phyloP scores from a whole-genome alignment of 192 early-diverging fungal species.

The Pilobolus umbonatus region DNA sequence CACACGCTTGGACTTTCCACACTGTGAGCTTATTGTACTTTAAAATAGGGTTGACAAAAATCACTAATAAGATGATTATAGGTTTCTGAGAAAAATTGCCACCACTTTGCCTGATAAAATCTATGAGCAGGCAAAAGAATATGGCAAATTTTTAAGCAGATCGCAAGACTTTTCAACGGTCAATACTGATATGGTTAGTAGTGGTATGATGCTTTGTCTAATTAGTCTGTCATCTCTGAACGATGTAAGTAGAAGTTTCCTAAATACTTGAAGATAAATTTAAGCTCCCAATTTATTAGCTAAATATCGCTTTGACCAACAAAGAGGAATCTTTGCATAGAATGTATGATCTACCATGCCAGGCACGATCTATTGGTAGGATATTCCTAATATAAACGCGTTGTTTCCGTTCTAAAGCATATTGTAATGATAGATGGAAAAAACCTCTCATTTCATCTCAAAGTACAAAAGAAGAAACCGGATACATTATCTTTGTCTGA shows the following conservation, averaged over 20 bases:
- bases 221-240: background rate
- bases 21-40: background rate
- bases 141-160: background rate
- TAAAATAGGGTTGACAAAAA: background rate
- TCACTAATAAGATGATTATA: background rate
- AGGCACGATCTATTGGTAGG: background rate
- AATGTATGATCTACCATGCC: background rate
- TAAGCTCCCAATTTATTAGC: background rate
- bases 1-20: background rate
- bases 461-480: background rate
- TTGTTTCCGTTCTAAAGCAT: background rate
- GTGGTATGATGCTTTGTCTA: conserved; percentile 3
- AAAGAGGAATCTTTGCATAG: no score
- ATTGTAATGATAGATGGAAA: background rate
- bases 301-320: background rate
- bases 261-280: background rate
- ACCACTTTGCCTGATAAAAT: background rate
- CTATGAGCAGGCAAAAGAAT: background rate
- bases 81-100: background rate
- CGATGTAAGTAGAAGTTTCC: background rate
- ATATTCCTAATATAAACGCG: background rate
- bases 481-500: background rate
- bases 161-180: background rate
- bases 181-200: background rate
- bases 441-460: background rate